These are phyloP conservation scores for Wallacemonas rigidus DNA, from an alignment of 208 protist genomes.

Conservation along the genomic window DNA sequence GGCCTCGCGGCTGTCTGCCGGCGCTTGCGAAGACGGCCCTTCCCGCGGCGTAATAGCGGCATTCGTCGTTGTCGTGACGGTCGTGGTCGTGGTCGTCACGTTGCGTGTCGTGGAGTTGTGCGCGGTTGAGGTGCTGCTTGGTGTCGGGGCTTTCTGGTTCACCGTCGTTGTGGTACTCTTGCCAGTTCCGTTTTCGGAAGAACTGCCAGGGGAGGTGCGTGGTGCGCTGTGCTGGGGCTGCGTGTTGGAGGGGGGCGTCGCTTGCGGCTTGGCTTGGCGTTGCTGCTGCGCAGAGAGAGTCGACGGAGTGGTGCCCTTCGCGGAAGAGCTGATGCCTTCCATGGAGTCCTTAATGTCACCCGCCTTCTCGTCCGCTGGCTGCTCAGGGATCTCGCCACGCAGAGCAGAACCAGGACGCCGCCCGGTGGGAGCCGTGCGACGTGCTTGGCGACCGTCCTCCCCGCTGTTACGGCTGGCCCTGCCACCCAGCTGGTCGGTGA, in stretches of 20 bases:
- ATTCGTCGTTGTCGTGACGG: not conserved
- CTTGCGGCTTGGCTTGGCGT: not conserved
- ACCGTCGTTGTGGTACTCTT: not conserved
- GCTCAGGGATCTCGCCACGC: conserved; percentile 61
- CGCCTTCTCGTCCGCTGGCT: conserved; percentile 62
- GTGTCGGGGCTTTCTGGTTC: not conserved
- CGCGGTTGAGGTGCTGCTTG: not conserved
- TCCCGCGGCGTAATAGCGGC: not conserved
- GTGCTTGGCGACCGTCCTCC: conserved; percentile 10
- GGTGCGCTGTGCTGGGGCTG: not conserved
- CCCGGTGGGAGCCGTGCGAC: conserved; percentile 13
- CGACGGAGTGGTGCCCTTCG: not conserved
- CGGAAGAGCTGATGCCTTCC: conserved; percentile 5
- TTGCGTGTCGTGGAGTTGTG: not conserved
- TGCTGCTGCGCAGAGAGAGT: not conserved
- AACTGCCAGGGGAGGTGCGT: not conserved
- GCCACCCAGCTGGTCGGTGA: conserved; percentile 18
- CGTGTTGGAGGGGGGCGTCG: conserved; percentile 1
- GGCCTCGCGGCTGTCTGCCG: not conserved
- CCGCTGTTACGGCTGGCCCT: not conserved
- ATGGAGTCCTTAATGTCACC: conserved; percentile 46
- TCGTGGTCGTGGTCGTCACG: not conserved
- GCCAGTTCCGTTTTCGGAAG: not conserved
- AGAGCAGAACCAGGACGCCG: conserved; percentile 39
- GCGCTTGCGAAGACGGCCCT: not conserved